Evolutionary conservation across 1,284 basidiomycete genomes (phyloP).

Genomic region (Naganishia sp.): DNA sequence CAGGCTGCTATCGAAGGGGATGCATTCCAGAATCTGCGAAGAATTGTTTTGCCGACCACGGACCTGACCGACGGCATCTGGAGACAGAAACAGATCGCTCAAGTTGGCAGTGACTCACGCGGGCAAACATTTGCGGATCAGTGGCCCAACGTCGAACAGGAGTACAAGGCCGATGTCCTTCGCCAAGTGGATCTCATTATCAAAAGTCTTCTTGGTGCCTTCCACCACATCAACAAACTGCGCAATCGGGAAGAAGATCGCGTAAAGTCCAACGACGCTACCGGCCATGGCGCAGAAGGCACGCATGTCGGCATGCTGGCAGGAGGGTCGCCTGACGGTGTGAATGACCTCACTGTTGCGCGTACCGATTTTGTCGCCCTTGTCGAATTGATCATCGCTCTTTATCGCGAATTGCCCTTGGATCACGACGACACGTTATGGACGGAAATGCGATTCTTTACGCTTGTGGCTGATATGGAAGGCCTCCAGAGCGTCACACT

Average conservation of each 20-base stretch:
- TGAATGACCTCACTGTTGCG: neutral
- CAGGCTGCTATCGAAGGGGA: slow-evolving; percentile 29
- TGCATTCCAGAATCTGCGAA: slow-evolving; percentile 27
- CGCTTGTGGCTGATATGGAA: slow-evolving; percentile 27
- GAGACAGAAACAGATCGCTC: slow-evolving; percentile 15
- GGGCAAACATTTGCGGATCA: slow-evolving; percentile 1
- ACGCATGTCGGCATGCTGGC: neutral
- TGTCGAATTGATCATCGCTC: slow-evolving; percentile 31
- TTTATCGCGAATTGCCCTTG: slow-evolving; percentile 28
- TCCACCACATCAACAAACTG: slow-evolving; percentile 28
- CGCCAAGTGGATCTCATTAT: slow-evolving; percentile 29
- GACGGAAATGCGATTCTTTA: slow-evolving; percentile 33
- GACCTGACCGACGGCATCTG: slow-evolving; percentile 25
- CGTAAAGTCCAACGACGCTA: slow-evolving; percentile 27
- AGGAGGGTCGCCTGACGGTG: neutral
- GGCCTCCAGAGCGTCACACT: slow-evolving; percentile 8
- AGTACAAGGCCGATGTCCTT: slow-evolving; percentile 30
- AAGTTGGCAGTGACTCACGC: slow-evolving; percentile 2
- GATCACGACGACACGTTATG: slow-evolving; percentile 34
- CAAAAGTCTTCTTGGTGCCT: slow-evolving; percentile 30
- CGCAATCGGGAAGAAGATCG: slow-evolving; percentile 30
- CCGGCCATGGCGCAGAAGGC: neutral
- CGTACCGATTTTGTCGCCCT: slow-evolving; percentile 31
- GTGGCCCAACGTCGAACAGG: slow-evolving; percentile 30
- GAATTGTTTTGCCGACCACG: slow-evolving; percentile 22